Base-by-base conservation (phyloP, 495 filamentous ascomycete species). In the Bryoglossum gracile region DNA sequence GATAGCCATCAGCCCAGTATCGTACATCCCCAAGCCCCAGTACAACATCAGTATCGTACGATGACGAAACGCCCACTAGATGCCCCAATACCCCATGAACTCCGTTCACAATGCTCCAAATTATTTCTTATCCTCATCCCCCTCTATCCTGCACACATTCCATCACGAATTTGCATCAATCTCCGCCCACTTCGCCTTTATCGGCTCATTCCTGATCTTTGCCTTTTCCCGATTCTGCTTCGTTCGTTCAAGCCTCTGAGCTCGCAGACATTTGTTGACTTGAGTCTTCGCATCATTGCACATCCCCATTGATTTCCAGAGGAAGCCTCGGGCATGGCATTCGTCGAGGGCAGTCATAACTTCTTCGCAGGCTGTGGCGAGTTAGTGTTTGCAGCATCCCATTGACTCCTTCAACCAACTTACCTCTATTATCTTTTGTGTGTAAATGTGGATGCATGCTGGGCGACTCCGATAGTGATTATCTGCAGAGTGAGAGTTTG, bases 371-470 rank as follows among this genome's bases (percentile, higher is more conserved):
- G 81, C 94, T 98, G 21, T 46, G 23, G 16, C 13, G 33, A 16
- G 51, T 54, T 18, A 52, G 46, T 17, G 23, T 33, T 6, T 2
- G 2, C 13, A 8, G 0, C 4, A 17, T 14, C 3, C 23, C 9
- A 9, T 8, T 32, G 6, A 9, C 6, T 22, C 5, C 10, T 6
- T 30, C 14, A 6, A 3, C 39, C 17, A 1, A 36, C 71, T 22
- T 76, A 95, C 92, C 89, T 64, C 68, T 69, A 55, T 94, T 95
- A 59, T 94, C 79, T 54, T 89, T 85, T 19, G 87, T 95, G 59
- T 97, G 89, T 3, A 98, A 69, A 67, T 94, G 90, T 19, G 92
- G 92, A 86, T 98, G 92, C 92, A 98, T 98, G 39, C 68, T 81
- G 63, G 13, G 48, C 21, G 22, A 35, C 54, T 21, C 44, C 17